Evolutionary conservation across 305 asterid species (phyloP), one percentile per base, ranked within the genome.

Genomic region (Plantago lanceolata): DNA sequence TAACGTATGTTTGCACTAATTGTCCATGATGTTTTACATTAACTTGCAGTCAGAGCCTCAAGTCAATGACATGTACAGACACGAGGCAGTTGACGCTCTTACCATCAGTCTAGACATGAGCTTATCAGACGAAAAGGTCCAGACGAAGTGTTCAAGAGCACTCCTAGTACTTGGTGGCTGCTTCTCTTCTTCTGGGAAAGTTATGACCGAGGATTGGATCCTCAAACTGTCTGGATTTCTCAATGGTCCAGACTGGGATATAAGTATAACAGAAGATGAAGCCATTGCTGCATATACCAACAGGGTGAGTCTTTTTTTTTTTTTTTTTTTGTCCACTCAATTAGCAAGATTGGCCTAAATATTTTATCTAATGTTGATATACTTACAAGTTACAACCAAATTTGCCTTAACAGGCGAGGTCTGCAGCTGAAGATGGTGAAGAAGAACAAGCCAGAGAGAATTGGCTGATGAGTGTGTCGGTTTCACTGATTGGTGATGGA

Each of bases 131-230:
- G 78, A 78, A 63, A 73, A 66, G 52, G 64, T 75, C 28, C 63
- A 69, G 68, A 81, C 70, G 43, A 78, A 76, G 71, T 86, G 96
- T 72, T 83, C 79, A 65, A 77, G 77, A 69, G 86, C 86, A 48
- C 95, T 89, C 73, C 82, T 89, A 52, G 69, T 83, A 56, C 78
- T 89, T 5, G 97, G 95, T 69, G 94, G 95, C 65, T 62, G 76
- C 79, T 81, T 85, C 76, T 85, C 95, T 3, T 79, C 74, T 20
- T 79, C 83, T 1, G 95, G 95, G 61, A 89, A 87, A 72, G 79
- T 87, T 59, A 85, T 87, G 95, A 89, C 95, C 13, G 95, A 89
- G 79, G 94, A 89, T 78, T 85, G 91, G 91, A 78, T 84, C 66
- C 75, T 89, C 29, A 82, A 83, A 68, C 76, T 76, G 61, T 78